phyloP scores from a whole-genome alignment of 306 rosid genomes.

The Gillenia trifoliata region DNA sequence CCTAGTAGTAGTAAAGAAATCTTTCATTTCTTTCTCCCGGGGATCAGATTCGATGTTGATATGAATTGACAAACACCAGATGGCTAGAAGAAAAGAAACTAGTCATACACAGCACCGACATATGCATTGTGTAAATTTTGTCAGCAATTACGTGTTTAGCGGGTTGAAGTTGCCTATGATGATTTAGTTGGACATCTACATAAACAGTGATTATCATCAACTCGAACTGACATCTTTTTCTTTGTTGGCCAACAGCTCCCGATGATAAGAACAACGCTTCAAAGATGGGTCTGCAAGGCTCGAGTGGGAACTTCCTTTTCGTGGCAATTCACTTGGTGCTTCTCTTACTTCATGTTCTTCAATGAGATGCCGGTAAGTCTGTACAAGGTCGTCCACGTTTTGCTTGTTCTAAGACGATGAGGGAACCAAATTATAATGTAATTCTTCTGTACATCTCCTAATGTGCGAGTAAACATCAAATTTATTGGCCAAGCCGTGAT shows the following conservation, averaged over 20 bases:
- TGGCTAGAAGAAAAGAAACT: background rate
- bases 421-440: background rate
- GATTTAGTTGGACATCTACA: background rate
- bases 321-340: slow-evolving; percentile 33
- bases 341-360: slow-evolving; percentile 19
- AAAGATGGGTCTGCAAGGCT: slow-evolving; percentile 29
- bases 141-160: background rate
- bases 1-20: too few relatives aligned
- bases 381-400: background rate
- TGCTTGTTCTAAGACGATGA: slow-evolving; percentile 2
- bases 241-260: slow-evolving; percentile 33
- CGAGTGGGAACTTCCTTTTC: slow-evolving; percentile 39
- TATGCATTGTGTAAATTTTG: background rate
- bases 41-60: background rate
- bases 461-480: background rate
- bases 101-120: background rate
- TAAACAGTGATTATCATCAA: background rate
- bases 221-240: slow-evolving; percentile 1
- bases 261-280: slow-evolving; percentile 2
- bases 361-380: slow-evolving; percentile 16
- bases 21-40: too few relatives aligned
- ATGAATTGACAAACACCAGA: background rate
- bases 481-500: background rate
- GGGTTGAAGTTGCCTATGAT: background rate
- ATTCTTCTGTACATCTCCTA: background rate